phyloP scores from a whole-genome alignment of 2,329 filamentous ascomycete species.

The Septoria petroselini region DNA sequence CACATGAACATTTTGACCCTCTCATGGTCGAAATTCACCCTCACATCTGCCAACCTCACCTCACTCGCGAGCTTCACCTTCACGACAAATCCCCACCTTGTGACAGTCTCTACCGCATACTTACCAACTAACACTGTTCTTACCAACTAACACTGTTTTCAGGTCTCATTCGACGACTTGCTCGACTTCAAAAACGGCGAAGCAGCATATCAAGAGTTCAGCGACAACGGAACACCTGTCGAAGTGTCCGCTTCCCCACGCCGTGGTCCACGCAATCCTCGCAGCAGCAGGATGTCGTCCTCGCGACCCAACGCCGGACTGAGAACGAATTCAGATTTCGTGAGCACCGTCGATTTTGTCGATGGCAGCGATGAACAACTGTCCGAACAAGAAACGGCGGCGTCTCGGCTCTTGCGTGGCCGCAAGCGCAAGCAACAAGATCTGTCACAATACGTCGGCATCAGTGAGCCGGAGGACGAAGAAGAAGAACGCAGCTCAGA shows the following conservation, averaged over 20 bases:
- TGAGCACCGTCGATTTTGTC: slow-evolving; percentile 32
- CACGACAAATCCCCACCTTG: no score
- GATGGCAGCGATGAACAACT: slow-evolving; percentile 28
- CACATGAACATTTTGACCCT: no score
- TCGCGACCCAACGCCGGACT: slow-evolving; percentile 24
- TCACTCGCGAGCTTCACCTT: no score
- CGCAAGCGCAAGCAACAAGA: slow-evolving; percentile 29
- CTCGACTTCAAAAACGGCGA: slow-evolving; percentile 47
- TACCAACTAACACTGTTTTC: slow-evolving; percentile 1
- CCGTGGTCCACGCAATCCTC: slow-evolving; percentile 7
- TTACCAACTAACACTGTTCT: slow-evolving; percentile 4
- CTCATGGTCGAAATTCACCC: no score
- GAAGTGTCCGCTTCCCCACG: slow-evolving; percentile 7
- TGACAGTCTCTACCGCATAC: no score
- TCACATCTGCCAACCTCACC: no score
- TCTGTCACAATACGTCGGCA: slow-evolving; percentile 26
- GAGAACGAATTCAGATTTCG: slow-evolving; percentile 25
- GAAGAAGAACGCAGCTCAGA: slow-evolving; percentile 28
- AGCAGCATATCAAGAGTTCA: slow-evolving; percentile 46
- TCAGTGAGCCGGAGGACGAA: slow-evolving; percentile 25
- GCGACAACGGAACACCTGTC: slow-evolving; percentile 23
- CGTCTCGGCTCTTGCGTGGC: slow-evolving; percentile 18
- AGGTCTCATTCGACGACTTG: slow-evolving; percentile 50
- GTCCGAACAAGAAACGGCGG: slow-evolving; percentile 24
- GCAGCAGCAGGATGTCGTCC: slow-evolving; percentile 28